These are phyloP conservation scores for Ogataea thermomethanolica DNA, from an alignment of 805 yeast species.

Conservation along the genomic window DNA sequence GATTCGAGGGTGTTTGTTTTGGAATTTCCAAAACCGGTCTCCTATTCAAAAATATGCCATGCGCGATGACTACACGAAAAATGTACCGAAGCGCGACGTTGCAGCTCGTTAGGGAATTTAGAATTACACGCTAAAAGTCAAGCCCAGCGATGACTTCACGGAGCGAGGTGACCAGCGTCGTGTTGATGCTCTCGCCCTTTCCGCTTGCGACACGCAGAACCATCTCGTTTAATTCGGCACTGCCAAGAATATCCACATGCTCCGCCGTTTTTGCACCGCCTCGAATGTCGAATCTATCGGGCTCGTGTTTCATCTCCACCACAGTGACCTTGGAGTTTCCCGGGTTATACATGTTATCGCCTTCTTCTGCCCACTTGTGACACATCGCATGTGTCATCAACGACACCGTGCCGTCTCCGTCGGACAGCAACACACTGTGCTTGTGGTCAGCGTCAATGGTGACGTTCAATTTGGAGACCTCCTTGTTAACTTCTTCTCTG, in stretches of 20 bases:
- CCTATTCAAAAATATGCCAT: conserved; percentile 1
- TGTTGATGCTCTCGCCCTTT: conserved; percentile 61
- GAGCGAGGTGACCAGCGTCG: conserved; percentile 55
- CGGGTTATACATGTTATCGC: conserved; percentile 71
- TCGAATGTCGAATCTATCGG: conserved; percentile 87
- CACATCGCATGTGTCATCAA: conserved; percentile 84
- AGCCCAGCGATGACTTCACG: conserved; percentile 57
- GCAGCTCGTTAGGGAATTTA: not conserved
- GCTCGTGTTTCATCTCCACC: conserved; percentile 91
- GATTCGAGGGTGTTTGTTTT: conserved; percentile 19
- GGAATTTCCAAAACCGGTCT: conserved; percentile 14
- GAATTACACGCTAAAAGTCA: conserved; percentile 36
- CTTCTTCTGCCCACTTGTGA: conserved; percentile 44
- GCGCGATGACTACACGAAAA: conserved; percentile 10
- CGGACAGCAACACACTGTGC: conserved; percentile 74
- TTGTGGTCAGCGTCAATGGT: conserved; percentile 65
- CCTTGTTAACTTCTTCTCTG: conserved; percentile 59
- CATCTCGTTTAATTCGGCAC: conserved; percentile 87
- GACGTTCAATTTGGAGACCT: conserved; percentile 52
- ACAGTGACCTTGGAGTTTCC: conserved; percentile 67
- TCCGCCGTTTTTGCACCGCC: conserved; percentile 98
- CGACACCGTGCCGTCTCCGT: conserved; percentile 96
- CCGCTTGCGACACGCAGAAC: conserved; percentile 82
- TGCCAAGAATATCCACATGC: conserved; percentile 93
- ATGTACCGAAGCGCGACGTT: conserved; percentile 9